Evolutionary conservation across 73 alveolate species (phyloP), one percentile per base, ranked within the genome.

Genomic region (Paramecium primaurelia): DNA sequence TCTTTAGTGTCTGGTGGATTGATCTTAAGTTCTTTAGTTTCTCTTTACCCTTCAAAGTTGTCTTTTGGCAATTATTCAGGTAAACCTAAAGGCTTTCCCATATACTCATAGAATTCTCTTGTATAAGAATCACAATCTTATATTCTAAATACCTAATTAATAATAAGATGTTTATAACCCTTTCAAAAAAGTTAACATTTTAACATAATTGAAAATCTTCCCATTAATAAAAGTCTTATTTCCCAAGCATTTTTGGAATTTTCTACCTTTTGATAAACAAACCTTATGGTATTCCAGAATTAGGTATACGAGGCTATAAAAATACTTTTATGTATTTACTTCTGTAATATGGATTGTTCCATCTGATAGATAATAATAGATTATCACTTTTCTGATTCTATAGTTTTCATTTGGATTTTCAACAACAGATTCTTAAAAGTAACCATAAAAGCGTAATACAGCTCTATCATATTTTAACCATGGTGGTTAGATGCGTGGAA

Each of bases 261-360:
- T 22, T 22, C 25, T 22, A 22, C 25, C 25, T 22, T 22, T 22
- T 22, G 25, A 22, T 22, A 22, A 22, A 22, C 25, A 22, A 22
- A 22, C 25, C 25, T 22, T 22, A 22, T 22, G 25, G 25, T 22
- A 22, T 22, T 22, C 25, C 25, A 22, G 25, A 22, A 22, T 22
- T 22, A 22, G 25, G 25, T 22, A 22, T 60, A 59, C 42, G 42
- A 36, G 42, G 42, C 42, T 36, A 36, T 36, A 22, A 36, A 36
- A 36, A 36, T 36, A 36, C 8, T 36, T 36, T 0, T 36, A 36
- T 5, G 42, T 36, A 36, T 22, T 22, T 22, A 22, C 25, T 93
- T 98, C 99, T 94, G 95, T 96, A 58, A 96, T 93, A 77, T 96
- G 98, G 92, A 96, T 90, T 4, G 99, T 97, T 88, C 97, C 99